phyloP scores from a whole-genome alignment of 1,284 basidiomycete species.

The Athelia sp. region DNA sequence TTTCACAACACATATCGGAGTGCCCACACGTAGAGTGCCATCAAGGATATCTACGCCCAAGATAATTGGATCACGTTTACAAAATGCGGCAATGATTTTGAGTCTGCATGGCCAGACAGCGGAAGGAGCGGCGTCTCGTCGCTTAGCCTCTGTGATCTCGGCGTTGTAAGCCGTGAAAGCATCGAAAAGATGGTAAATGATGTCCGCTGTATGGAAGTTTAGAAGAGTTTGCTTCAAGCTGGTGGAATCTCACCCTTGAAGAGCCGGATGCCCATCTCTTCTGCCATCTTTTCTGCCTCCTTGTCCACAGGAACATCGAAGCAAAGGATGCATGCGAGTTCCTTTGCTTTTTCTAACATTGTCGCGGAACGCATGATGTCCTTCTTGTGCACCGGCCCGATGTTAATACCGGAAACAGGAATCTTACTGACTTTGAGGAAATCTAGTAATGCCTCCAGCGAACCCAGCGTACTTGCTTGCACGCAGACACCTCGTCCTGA shows the following conservation, averaged over 20 bases:
- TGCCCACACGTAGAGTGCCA: slow-evolving; percentile 89
- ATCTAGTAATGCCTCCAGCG: slow-evolving; percentile 94
- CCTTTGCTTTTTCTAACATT: slow-evolving; percentile 96
- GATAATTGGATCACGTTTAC: slow-evolving; percentile 97
- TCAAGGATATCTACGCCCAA: slow-evolving; percentile 97
- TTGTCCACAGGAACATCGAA: slow-evolving; percentile 96
- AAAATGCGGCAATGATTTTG: slow-evolving; percentile 90
- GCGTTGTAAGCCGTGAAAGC: slow-evolving; percentile 96
- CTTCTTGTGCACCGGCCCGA: slow-evolving; percentile 96
- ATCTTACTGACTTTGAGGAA: slow-evolving; percentile 97
- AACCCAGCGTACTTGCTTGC: slow-evolving; percentile 96
- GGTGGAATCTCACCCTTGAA: slow-evolving; percentile 70
- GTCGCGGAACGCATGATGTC: slow-evolving; percentile 91
- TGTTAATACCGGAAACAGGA: slow-evolving; percentile 96
- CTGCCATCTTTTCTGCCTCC: slow-evolving; percentile 88
- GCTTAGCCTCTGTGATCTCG: slow-evolving; percentile 91
- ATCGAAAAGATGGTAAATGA: slow-evolving; percentile 99
- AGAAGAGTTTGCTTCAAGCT: neutral
- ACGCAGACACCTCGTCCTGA: slow-evolving; percentile 96
- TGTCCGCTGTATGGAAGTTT: slow-evolving; percentile 60
- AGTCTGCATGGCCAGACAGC: slow-evolving; percentile 98
- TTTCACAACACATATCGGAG: slow-evolving; percentile 94
- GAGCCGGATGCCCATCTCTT: slow-evolving; percentile 89
- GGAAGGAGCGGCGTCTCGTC: slow-evolving; percentile 87
- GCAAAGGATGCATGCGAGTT: slow-evolving; percentile 92